Evolutionary conservation across 75 land plant species (phyloP).

Genomic region (Sequoia sempervirens): DNA sequence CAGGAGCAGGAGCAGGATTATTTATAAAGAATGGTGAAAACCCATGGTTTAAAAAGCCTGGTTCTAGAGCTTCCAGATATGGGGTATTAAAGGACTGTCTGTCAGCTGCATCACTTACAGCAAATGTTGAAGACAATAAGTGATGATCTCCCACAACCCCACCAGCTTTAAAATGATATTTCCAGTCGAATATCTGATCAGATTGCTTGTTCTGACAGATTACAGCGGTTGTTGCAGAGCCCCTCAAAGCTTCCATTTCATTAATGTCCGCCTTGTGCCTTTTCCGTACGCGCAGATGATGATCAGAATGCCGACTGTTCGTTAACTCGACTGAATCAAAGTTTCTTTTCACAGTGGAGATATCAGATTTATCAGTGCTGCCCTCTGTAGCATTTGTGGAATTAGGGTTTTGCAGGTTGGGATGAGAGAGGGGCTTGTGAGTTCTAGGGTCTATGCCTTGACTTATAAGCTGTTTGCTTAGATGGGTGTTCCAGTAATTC

Average conservation of each 20-base stretch:
- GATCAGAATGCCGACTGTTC: neutral
- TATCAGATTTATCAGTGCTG: neutral
- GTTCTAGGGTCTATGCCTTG: conserved; percentile 9
- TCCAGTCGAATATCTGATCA: neutral
- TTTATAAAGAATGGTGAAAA: neutral
- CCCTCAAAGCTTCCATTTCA: neutral
- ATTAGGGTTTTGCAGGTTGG: neutral
- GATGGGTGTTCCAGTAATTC: too few species aligned
- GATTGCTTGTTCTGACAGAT: neutral
- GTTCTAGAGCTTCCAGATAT: neutral
- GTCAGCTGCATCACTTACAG: neutral
- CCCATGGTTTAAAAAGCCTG: neutral
- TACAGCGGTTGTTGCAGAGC: neutral
- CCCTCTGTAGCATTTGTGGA: neutral
- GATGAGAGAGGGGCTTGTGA: conserved; percentile 2
- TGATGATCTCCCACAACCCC: neutral
- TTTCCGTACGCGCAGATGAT: neutral
- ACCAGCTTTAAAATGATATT: neutral
- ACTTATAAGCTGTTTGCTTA: conserved; percentile 7
- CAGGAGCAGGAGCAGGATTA: too few species aligned
- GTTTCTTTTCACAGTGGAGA: neutral
- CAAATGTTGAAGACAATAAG: neutral
- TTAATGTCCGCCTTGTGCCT: neutral
- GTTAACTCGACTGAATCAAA: neutral
- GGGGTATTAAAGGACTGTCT: neutral